Base-by-base conservation (phyloP, 768 basidiomycete species). In the Auriscalpium orientale region DNA sequence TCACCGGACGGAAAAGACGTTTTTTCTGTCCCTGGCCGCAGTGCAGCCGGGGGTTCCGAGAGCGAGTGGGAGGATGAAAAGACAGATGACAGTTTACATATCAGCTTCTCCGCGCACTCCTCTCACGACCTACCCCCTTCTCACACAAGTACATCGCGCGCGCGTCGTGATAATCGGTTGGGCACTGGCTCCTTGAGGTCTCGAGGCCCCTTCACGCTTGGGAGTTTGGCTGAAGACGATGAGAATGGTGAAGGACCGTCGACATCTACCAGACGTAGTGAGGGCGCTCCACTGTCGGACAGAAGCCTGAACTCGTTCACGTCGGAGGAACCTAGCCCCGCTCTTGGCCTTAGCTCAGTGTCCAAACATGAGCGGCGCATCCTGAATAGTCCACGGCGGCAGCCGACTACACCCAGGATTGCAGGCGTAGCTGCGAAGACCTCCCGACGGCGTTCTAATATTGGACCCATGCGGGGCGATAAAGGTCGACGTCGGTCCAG, bases 21-120 rank as follows among this genome's bases (percentile, higher is more conserved):
- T 46, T 61, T 70, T 49, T 54, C 58, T 43, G 57, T 22, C 83
- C 84, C 4, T 68, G 78, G 21, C 4, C 50, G 53, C 22, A 60
- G 36, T 36, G 16, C 53, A 1, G 79, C 83, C 4, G 28, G 28
- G 47, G 78, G 82, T 7, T 89, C 87, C 6, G 89, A 91, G 62
- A 90, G 86, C 67, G 90, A 93, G 55, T 92, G 91, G 90, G 90
- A 92, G 70, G 89, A 92, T 65, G 89, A 91, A 65, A 87, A 81
- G 71, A 89, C 87, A 1, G 89, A 93, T 8, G 89, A 89, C 50
- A 89, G 85, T 65, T 65, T 87, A 62, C 81, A 75, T 60, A 56
- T 84, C 57, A 83, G 77, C 66, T 76, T 82, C 65, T 58, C 73
- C 54, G 71, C 79, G 7, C 53, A 57, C 51, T 62, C 18, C 34